Evolutionary conservation across 2,329 filamentous ascomycete species (phyloP), one percentile per base, ranked within the genome.

Genomic region (Paradendryphiella salina): DNA sequence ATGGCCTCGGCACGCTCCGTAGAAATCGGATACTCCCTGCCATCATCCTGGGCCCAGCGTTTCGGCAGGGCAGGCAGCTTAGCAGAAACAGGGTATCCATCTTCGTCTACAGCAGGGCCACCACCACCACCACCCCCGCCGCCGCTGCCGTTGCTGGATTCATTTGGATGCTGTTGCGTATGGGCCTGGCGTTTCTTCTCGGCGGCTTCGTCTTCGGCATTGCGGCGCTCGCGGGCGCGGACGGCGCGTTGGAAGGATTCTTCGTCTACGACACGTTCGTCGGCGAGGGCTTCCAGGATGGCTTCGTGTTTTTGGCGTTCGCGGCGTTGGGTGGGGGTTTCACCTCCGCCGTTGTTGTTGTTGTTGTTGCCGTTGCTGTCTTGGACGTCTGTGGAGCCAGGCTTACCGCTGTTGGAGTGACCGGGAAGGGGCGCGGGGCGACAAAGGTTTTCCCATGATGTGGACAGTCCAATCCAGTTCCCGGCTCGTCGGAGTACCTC

Each of bases 371-470:
- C 37, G 15, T 34, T 34, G 5, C 44, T 49, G 17, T 35, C 40
- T 5, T 17, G 15, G 2, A 35, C 18, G n/a, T 50, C 50, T 13
- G 39, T 44, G 11, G 32, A 15, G 21, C 41, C 31, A 2, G 23
- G 23, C 10, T 26, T 26, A 14, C 17, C 26, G 17, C 31, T 37
- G 4, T 34, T 23, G 18, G 31, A n/a, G 31, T 66, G 61, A 6
- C 73, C 71, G 3, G 74, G 73, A 3, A 77, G 61, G 1, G 76
- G 75, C 4, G 75, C 72, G n/a, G 76, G 74, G 1, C 74, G 69
- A 55, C 89, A 93, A 4, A 94, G 80, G 1, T 75, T 76, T 56
- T 92, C 88, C 90, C 89, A 94, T 1, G 79, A 78, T 3, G 80
- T 74, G 2, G 73, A 69, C 7, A 94, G 79, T 5, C 82, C 79